Base-by-base conservation (phyloP, 2,329 filamentous ascomycete genomes). In the Parasarocladium wereldwijsianum region DNA sequence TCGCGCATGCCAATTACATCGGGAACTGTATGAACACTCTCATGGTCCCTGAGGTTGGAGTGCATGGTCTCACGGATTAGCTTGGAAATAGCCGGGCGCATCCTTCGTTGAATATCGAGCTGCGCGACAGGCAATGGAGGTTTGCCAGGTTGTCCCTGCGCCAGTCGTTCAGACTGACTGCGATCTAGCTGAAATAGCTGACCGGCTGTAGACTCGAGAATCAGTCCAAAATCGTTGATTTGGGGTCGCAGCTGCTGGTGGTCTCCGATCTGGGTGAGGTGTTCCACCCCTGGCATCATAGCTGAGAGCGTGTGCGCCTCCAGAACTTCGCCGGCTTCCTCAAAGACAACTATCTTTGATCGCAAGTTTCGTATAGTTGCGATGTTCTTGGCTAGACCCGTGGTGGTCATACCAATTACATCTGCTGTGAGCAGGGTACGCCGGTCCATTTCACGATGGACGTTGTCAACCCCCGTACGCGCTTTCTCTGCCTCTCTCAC, bases 311-410 rank as follows among this genome's bases (percentile, higher is more conserved):
- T 52, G 34, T 80, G 73, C 0, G 68, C 57, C 43, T 82, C 76
- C 18, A 80, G 53, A 0, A 81, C 68, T 36, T 82, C 75, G 0
- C 66, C 76, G 2, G 76, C 76, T 41, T 82, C 76, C 43, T 82
- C 76, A 19, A 69, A 76, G 1, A 81, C 44, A 11, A 81, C 45
- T 0, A 77, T 62, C 35, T 76, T 75, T 18, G 54, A 51, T 6
- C 49, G 42, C 2, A 76, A 35, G 6, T 57, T 55, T 6, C 59
- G 54, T 0, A 79, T 50, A 1, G 66, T 38, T 0, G 55, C 46
- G 0, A 70, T 45, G 11, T 67, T 61, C 13, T 52, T 49, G 0
- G 72, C 71, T 2, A 76, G 49, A 0, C 70, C 70, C 0, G 64
- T 68, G 0, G 72, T 76, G 0, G 71, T 77, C 2, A 72, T 49